These are phyloP conservation scores for Septoria linicola DNA, from an alignment of 2,329 filamentous ascomycete genomes.

Conservation along the genomic window DNA sequence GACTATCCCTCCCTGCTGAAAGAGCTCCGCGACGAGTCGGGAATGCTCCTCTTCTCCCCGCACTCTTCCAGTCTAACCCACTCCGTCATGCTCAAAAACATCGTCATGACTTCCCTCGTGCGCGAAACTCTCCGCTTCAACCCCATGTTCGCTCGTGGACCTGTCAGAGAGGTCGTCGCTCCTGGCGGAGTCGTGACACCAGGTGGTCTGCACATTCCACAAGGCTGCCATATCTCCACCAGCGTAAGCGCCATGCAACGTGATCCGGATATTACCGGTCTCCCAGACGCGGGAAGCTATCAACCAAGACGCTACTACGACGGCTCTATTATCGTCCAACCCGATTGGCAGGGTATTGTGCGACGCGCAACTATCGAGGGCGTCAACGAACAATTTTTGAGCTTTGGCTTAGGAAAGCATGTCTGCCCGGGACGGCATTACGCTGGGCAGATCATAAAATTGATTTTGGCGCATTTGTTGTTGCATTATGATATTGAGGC, in stretches of 20 bases:
- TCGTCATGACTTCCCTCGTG: constrained; percentile 28
- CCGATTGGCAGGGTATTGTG: too few species aligned
- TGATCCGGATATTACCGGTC: constrained; percentile 27
- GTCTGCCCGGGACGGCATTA: constrained; percentile 45
- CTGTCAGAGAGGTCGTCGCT: constrained; percentile 26
- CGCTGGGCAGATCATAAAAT: constrained; percentile 48
- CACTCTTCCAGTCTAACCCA: too few species aligned
- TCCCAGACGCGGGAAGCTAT: constrained; percentile 22
- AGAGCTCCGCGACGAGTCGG: too few species aligned
- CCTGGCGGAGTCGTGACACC: constrained; percentile 28
- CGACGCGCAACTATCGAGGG: constrained; percentile 11
- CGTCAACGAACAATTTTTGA: constrained; percentile 22
- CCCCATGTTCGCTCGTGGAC: constrained; percentile 15
- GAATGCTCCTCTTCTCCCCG: too few species aligned
- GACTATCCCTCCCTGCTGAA: constrained; percentile 10
- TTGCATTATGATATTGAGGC: constrained; percentile 42
- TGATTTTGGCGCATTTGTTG: constrained; percentile 43
- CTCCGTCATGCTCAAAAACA: constrained; percentile 25
- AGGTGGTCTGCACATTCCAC: constrained; percentile 24
- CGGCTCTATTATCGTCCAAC: too few species aligned
- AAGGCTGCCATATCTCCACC: constrained; percentile 26
- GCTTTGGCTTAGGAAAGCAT: constrained; percentile 27
- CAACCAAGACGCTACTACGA: constrained; percentile 27
- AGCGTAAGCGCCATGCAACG: constrained; percentile 25
- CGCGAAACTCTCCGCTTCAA: constrained; percentile 30